Evolutionary conservation across 2,329 filamentous ascomycete genomes (phyloP).

Genomic region (Cytospora mali): DNA sequence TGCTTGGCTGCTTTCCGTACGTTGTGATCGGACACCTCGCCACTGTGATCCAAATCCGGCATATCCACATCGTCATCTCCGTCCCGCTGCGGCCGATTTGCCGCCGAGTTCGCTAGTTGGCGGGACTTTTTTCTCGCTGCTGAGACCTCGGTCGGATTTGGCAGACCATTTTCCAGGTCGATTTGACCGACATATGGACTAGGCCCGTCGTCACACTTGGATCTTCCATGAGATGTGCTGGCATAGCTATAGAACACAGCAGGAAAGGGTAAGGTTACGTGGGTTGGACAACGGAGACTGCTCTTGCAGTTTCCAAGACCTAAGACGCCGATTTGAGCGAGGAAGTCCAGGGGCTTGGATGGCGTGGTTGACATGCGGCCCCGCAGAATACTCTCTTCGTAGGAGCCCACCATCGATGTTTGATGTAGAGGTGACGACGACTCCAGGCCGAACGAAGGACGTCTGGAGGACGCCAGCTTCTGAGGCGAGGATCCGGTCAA

Average conservation of each 20-base stretch:
- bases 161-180: constrained; percentile 81
- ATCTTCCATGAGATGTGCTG: constrained; percentile 63
- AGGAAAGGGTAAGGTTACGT: constrained; percentile 88
- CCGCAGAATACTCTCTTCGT: constrained; percentile 93
- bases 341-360: constrained; percentile 87
- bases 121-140: constrained; percentile 50
- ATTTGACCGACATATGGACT: constrained; percentile 95
- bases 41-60: constrained; percentile 26
- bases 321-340: constrained; percentile 92
- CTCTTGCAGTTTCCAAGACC: constrained; percentile 88
- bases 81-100: constrained; percentile 36
- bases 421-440: constrained; percentile 73
- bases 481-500: constrained; percentile 49
- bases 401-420: constrained; percentile 95
- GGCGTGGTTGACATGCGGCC: constrained; percentile 97
- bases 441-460: constrained; percentile 74
- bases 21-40: neutral
- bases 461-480: constrained; percentile 56
- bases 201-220: constrained; percentile 77
- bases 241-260: constrained; percentile 96
- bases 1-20: constrained; percentile 36
- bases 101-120: constrained; percentile 2
- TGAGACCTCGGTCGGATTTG: constrained; percentile 52
- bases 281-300: constrained; percentile 80
- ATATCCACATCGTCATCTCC: constrained; percentile 36